Conservation (phyloP, 2,329 filamentous ascomycete species). For the Cladosporium sp. region DNA sequence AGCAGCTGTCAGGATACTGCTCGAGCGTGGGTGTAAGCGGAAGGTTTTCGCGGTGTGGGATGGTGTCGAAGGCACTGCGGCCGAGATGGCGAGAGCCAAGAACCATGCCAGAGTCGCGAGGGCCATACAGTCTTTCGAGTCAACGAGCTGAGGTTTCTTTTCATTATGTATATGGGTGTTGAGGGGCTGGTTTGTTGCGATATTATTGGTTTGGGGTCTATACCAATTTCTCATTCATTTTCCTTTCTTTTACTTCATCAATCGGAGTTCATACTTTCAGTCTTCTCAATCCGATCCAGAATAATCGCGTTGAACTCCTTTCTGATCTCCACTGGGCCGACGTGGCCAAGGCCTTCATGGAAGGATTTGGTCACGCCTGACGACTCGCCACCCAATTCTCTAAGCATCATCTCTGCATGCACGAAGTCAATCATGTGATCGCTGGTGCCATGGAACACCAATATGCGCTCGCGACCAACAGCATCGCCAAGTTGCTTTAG, state of each 20-base stretch:
- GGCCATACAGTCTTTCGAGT: slow-evolving; percentile 14
- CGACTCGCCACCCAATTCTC: slow-evolving; percentile 61
- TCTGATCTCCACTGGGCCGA: slow-evolving; percentile 69
- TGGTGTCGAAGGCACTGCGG: slow-evolving; percentile 29
- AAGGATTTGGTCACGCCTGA: slow-evolving; percentile 57
- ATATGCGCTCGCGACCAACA: slow-evolving; percentile 71
- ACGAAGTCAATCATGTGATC: slow-evolving; percentile 77
- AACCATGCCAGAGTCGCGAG: slow-evolving; percentile 26
- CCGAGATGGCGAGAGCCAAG: slow-evolving; percentile 31
- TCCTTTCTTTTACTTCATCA: background rate
- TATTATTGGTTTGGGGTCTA: background rate
- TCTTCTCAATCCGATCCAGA: slow-evolving; percentile 57
- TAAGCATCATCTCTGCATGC: slow-evolving; percentile 68
- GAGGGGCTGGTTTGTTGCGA: background rate
- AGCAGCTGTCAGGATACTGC: slow-evolving; percentile 24
- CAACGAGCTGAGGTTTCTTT: background rate
- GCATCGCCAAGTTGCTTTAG: slow-evolving; percentile 64
- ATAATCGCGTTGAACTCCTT: slow-evolving; percentile 67
- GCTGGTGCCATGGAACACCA: slow-evolving; percentile 72
- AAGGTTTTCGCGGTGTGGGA: slow-evolving; percentile 27
- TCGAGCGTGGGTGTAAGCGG: slow-evolving; percentile 26
- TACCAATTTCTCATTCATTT: slow-evolving; percentile 4
- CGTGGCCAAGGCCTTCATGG: slow-evolving; percentile 73
- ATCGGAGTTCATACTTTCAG: slow-evolving; percentile 34
- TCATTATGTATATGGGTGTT: background rate